Percentiles rank a stretch among this genome's conserved stretches.
phyloP scores from a whole-genome alignment of 1,284 basidiomycete genomes.

The Mycena sp. region DNA sequence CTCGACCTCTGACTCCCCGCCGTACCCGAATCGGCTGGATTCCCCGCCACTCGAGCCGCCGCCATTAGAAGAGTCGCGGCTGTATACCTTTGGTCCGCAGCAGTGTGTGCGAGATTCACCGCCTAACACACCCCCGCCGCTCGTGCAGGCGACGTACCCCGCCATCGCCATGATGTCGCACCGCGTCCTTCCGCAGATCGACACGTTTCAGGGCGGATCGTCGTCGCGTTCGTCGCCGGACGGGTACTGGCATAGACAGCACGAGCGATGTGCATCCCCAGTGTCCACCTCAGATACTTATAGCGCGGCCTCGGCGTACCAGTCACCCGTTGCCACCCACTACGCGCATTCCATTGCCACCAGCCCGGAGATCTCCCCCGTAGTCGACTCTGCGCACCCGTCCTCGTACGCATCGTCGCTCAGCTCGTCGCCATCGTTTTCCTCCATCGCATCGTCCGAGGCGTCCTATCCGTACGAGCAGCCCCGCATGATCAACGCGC shows the following conservation, averaged over 20 bases:
- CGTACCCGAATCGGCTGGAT: background rate
- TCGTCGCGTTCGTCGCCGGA: background rate
- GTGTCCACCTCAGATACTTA: background rate
- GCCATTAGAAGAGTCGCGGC: slow-evolving; percentile 18
- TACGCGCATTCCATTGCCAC: background rate
- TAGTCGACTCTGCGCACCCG: background rate
- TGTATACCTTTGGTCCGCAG: background rate
- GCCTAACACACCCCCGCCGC: slow-evolving; percentile 6
- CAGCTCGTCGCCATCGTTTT: background rate
- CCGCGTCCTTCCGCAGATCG: slow-evolving; percentile 4
- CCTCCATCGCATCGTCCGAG: background rate
- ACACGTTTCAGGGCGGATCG: background rate
- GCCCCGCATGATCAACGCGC: background rate
- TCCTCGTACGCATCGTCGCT: too few relatives aligned
- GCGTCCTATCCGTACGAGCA: background rate
- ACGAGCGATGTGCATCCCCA: background rate
- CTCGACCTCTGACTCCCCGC: background rate
- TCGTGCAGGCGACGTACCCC: slow-evolving; percentile 4
- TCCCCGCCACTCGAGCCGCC: slow-evolving; percentile 10
- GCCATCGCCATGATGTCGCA: background rate
- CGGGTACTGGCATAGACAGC: background rate
- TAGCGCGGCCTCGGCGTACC: background rate
- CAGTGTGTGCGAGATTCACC: background rate
- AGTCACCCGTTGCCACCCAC: background rate
- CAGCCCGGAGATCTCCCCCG: background rate